Conservation (phyloP, 345 rosid species). For the Lumnitzera racemosa region DNA sequence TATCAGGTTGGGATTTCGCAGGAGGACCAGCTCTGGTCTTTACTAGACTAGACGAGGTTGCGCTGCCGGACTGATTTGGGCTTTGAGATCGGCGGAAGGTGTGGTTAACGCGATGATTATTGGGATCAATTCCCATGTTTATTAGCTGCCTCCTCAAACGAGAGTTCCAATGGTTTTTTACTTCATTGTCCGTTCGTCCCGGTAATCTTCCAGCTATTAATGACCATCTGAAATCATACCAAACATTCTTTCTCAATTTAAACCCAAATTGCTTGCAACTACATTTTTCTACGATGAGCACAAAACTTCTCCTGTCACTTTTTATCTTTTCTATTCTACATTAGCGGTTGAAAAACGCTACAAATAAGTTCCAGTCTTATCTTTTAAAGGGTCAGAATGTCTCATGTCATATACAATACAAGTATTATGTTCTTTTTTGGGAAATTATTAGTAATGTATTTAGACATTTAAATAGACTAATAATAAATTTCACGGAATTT, state of each 20-base stretch:
- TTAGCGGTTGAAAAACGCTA: background rate
- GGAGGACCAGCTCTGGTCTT: background rate
- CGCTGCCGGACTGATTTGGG: conserved; percentile 8
- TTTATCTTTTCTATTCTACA: background rate
- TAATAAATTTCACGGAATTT: too few species aligned
- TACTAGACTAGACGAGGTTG: conserved; percentile 4
- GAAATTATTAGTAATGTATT: background rate
- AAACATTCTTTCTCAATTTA: background rate
- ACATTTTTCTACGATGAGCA: background rate
- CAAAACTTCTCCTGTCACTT: background rate
- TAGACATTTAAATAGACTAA: too few species aligned
- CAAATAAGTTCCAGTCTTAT: too few species aligned
- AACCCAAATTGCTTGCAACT: background rate
- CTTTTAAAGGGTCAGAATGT: background rate
- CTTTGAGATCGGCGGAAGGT: conserved; percentile 6
- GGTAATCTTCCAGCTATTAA: too few species aligned
- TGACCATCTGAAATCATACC: background rate
- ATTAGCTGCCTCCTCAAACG: conserved; percentile 31
- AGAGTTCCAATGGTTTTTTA: conserved; percentile 7
- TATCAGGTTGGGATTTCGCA: background rate
- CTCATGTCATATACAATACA: background rate
- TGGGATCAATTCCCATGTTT: conserved; percentile 35
- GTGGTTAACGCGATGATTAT: conserved; percentile 25
- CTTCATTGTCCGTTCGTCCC: too few species aligned
- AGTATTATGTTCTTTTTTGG: background rate